Percentiles rank a stretch among this genome's conserved stretches.
Conservation (phyloP, 106 monocot genomes). For the Acorus calamus region DNA sequence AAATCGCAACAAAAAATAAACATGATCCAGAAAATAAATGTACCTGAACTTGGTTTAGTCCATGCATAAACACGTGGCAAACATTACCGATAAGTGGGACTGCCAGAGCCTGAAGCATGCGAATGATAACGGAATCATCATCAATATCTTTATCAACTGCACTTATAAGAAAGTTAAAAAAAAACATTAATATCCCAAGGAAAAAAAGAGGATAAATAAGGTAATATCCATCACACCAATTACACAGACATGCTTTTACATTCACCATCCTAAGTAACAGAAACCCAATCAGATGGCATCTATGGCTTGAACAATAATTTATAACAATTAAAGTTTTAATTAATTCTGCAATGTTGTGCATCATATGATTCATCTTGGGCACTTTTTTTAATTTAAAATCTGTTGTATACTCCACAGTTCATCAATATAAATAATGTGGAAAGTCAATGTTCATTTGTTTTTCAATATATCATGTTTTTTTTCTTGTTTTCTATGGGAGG, state of each 20-base stretch:
- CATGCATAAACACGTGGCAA: conserved; percentile 91
- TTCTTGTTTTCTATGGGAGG: too few relatives aligned
- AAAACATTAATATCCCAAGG: background rate
- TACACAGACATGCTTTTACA: background rate
- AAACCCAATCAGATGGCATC: too few relatives aligned
- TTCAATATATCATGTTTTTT: too few relatives aligned
- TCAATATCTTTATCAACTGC: conserved; percentile 58
- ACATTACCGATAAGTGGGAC: conserved; percentile 78
- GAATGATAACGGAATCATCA: conserved; percentile 48
- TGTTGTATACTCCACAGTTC: too few relatives aligned
- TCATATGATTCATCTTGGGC: too few relatives aligned
- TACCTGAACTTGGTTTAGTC: conserved; percentile 74
- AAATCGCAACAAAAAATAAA: background rate
- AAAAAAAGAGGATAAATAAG: background rate
- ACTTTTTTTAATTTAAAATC: too few relatives aligned
- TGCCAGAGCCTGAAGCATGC: conserved; percentile 58
- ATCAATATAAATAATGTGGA: too few relatives aligned
- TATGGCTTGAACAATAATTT: too few relatives aligned
- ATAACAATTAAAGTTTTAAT: too few relatives aligned
- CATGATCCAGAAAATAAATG: background rate
- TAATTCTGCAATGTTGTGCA: too few relatives aligned
- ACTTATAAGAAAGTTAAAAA: background rate
- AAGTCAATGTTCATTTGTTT: too few relatives aligned
- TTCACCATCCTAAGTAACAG: too few relatives aligned
- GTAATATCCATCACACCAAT: background rate